Conservation (phyloP, 2,329 filamentous ascomycete genomes). For the Aureobasidium sp. region DNA sequence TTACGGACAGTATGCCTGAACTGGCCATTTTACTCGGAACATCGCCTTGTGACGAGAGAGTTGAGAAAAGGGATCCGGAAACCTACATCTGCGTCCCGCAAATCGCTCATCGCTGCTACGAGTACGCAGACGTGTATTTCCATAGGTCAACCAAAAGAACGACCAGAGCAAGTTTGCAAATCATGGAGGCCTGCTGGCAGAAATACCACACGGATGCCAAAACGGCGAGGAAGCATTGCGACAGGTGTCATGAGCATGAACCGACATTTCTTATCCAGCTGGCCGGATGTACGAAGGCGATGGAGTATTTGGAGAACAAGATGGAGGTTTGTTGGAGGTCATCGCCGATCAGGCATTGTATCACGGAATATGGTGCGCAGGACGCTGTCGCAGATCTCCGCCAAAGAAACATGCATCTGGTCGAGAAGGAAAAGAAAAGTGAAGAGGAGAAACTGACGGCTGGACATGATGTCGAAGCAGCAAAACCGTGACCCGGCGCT, state of each 20-base stretch:
- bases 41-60: not conserved
- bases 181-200: not conserved
- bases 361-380: not conserved
- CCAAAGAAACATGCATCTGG: not conserved
- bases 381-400: not conserved
- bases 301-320: not conserved
- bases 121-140: not conserved
- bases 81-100: not conserved
- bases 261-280: not conserved
- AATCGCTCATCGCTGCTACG: not conserved
- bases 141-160: not conserved
- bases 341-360: not conserved
- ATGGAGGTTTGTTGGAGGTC: not conserved
- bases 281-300: not conserved
- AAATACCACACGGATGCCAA: not conserved
- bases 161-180: not conserved
- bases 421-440: not conserved
- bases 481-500: not conserved
- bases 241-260: not conserved
- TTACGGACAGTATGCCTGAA: not conserved
- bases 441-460: not conserved
- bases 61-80: not conserved
- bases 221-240: not conserved
- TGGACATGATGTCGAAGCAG: not conserved
- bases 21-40: not conserved